Conservation (phyloP, 202 grass and related monocot species). For the Setaria italica region DNA sequence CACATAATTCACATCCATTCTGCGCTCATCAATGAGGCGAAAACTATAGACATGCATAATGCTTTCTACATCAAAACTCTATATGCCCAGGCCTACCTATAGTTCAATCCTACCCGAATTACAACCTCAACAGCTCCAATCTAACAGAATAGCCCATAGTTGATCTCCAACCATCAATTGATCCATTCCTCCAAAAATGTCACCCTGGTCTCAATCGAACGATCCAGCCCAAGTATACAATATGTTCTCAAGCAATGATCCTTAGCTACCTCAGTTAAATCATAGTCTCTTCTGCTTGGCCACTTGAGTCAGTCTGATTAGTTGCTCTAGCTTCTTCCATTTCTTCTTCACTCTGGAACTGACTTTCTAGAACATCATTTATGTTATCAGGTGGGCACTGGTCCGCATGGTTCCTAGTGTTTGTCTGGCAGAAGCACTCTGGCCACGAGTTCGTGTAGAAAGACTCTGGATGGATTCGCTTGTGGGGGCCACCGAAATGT, state of each 20-base stretch:
- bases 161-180: constrained; percentile 31
- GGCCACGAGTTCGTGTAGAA: constrained; percentile 98
- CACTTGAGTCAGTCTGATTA: constrained; percentile 47
- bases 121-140: not conserved
- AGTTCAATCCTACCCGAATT: not conserved
- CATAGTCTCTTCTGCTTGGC: constrained; percentile 49
- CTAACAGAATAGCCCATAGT: not conserved
- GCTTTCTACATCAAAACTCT: not conserved
- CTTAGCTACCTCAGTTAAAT: constrained; percentile 37
- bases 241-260: constrained; percentile 1
- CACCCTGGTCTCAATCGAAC: not conserved
- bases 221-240: not conserved
- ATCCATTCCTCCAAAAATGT: constrained; percentile 6
- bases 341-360: constrained; percentile 61
- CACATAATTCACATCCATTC: constrained; percentile 3
- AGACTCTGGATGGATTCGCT: constrained; percentile 72
- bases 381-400: constrained; percentile 73
- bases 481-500: constrained; percentile 77
- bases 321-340: constrained; percentile 45
- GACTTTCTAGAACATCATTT: constrained; percentile 59
- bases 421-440: constrained; percentile 85
- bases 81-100: constrained; percentile 24
- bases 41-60: constrained; percentile 1
- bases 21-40: not conserved
- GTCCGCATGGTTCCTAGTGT: constrained; percentile 58